These are phyloP conservation scores for Cubamyces sp. DNA, from an alignment of 768 basidiomycete species.

Conservation along the genomic window DNA sequence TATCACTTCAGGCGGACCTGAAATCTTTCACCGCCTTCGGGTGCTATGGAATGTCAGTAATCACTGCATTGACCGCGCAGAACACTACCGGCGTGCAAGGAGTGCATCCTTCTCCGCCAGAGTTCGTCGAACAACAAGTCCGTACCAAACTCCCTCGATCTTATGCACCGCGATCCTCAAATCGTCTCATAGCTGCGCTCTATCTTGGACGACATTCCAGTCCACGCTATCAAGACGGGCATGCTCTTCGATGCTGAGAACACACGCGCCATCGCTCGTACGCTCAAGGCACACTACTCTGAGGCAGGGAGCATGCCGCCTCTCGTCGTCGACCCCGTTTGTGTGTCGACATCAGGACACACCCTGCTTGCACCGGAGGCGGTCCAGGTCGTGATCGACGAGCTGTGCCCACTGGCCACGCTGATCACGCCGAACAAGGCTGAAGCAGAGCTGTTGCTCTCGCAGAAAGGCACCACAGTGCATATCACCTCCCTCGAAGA, in stretches of 20 bases:
- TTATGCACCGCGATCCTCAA: not conserved
- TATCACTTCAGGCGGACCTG: conserved; percentile 68
- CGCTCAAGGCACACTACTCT: conserved; percentile 50
- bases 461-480: conserved; percentile 32
- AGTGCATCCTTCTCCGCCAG: conserved; percentile 66
- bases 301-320: conserved; percentile 42
- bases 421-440: conserved; percentile 86
- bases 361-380: conserved; percentile 72
- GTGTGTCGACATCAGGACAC: conserved; percentile 89
- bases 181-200: conserved; percentile 57
- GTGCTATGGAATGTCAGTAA: conserved; percentile 79
- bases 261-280: conserved; percentile 52
- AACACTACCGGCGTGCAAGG: conserved; percentile 85
- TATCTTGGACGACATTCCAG: conserved; percentile 71
- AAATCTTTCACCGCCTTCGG: conserved; percentile 80
- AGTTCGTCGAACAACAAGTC: conserved; percentile 79
- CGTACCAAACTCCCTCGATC: conserved; percentile 26
- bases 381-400: conserved; percentile 54
- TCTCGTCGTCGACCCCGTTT: conserved; percentile 87
- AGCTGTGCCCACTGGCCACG: conserved; percentile 72
- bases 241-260: conserved; percentile 76
- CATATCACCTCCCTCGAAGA: conserved; percentile 53
- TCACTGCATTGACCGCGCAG: conserved; percentile 89
- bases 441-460: conserved; percentile 75
- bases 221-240: conserved; percentile 83